Base-by-base conservation (phyloP, 768 basidiomycete species). In the Neoboletus brunneissimus region DNA sequence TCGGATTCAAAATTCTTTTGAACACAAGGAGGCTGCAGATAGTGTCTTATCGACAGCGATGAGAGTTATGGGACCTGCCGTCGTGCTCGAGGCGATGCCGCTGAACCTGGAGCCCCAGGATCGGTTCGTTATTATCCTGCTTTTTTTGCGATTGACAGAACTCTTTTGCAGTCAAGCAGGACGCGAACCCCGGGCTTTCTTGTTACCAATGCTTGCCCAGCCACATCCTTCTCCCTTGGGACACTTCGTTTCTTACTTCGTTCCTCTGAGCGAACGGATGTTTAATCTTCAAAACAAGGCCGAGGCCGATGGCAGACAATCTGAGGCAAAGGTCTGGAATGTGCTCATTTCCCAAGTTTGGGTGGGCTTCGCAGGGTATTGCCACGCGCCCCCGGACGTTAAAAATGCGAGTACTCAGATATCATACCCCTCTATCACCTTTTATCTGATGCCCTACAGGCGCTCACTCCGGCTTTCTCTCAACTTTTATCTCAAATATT, bases 271-370 rank as follows among this genome's bases (percentile, higher is more conserved):
- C 47, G 95, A 98, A 71, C 80, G 86, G 18, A 87, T 98, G 81
- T 99, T 98, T 67, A 83, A 92, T 65, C 74, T 91, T 37, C 90
- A 95, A 67, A 85, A 89, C 57, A 86, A 81, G 16, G 89, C 93
- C 0, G 90, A 91, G 60, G 75, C 78, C 8, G 87, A 87, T 53
- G 84, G 82, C 13, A 83, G 86, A 37, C 81, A 80, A 49, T 86
- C 89, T 0, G 94, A 98, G 72, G 90, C 89, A 15, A 99, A 98
- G 73, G 87, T 98, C 37, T 99, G 94, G 92, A 89, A 85, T 60
- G 94, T 96, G 12, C 81, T 98, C 44, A 86, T 98, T 23, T 86
- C 88, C 11, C 97, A 99, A 71, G 84, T 96, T 20, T 99, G 97
- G 97, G 79, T 84, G 25, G 91, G 95, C 25, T 81, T 98, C 40